Evolutionary conservation across 2,329 filamentous ascomycete genomes (phyloP).

Genomic region (Exophiala phaeomuriformis): DNA sequence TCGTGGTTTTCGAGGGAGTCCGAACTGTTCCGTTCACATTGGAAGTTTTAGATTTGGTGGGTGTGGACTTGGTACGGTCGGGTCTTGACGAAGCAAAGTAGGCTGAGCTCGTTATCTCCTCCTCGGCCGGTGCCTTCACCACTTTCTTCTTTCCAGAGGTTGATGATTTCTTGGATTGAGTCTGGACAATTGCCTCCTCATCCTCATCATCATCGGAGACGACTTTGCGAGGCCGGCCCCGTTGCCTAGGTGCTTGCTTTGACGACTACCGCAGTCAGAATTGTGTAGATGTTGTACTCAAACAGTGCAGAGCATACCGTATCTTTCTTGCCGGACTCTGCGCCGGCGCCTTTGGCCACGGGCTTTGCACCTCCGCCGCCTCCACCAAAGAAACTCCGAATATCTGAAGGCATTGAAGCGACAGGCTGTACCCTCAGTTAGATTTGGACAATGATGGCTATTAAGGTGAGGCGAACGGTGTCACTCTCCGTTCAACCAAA

Average conservation of each 20-base stretch:
- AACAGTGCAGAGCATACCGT: constrained; percentile 1
- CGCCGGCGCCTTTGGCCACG: constrained; percentile 24
- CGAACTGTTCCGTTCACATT: constrained; percentile 18
- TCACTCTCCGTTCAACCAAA: no score
- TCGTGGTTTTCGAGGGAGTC: constrained; percentile 28
- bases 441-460: not conserved
- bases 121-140: constrained; percentile 43
- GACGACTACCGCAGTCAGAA: constrained; percentile 2
- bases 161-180: constrained; percentile 32
- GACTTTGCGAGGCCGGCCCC: constrained; percentile 51
- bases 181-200: constrained; percentile 24
- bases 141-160: constrained; percentile 34
- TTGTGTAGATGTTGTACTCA: not conserved
- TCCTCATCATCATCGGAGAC: constrained; percentile 77
- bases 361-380: constrained; percentile 45
- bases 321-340: constrained; percentile 3
- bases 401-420: constrained; percentile 67
- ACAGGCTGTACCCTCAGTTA: no score
- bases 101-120: constrained; percentile 54
- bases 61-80: constrained; percentile 32
- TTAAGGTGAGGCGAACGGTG: not conserved
- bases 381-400: constrained; percentile 80
- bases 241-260: constrained; percentile 8
- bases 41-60: constrained; percentile 22
- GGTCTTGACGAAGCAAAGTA: constrained; percentile 55